Percentiles rank a stretch among this genome's conserved stretches.
These are phyloP conservation scores for Pythium coloratum DNA, from an alignment of 352 stramenopile species.

Conservation along the genomic window DNA sequence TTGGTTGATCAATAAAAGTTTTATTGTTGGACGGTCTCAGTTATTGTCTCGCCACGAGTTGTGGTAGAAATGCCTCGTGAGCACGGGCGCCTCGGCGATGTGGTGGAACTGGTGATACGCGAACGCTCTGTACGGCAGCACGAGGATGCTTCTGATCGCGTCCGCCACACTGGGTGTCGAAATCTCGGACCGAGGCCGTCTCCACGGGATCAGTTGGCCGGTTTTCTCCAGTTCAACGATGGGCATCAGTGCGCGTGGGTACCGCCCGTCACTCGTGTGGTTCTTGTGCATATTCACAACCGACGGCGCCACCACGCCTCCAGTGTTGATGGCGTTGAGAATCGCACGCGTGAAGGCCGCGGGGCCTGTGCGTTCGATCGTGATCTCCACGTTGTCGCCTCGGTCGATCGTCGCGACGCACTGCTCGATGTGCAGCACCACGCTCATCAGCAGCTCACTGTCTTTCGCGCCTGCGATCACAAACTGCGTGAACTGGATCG, in stretches of 20 bases:
- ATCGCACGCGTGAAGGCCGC: constrained; percentile 21
- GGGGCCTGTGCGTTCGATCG: constrained; percentile 12
- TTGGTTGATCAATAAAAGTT: neutral
- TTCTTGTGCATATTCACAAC: neutral
- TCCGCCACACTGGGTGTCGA: neutral
- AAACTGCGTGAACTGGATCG: constrained; percentile 23
- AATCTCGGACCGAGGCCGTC: neutral
- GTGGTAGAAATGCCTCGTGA: neutral
- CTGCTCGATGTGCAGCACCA: constrained; percentile 11
- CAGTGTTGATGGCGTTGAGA: constrained; percentile 3
- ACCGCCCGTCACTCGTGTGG: neutral
- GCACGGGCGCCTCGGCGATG: neutral
- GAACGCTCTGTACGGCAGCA: neutral
- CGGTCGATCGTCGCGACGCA: constrained; percentile 3
- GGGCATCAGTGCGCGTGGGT: constrained; percentile 12
- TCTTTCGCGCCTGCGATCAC: constrained; percentile 13
- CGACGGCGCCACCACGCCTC: neutral
- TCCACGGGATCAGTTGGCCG: constrained; percentile 13
- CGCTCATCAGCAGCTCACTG: neutral
- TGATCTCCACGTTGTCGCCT: constrained; percentile 11
- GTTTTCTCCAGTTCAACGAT: constrained; percentile 14
- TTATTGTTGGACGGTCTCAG: neutral
- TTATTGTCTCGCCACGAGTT: constrained; percentile 3
- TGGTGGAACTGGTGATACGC: constrained; percentile 1
- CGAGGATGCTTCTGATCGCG: neutral